These are phyloP conservation scores for Daphne laureola DNA, from an alignment of 441 rosid species.

Conservation along the genomic window DNA sequence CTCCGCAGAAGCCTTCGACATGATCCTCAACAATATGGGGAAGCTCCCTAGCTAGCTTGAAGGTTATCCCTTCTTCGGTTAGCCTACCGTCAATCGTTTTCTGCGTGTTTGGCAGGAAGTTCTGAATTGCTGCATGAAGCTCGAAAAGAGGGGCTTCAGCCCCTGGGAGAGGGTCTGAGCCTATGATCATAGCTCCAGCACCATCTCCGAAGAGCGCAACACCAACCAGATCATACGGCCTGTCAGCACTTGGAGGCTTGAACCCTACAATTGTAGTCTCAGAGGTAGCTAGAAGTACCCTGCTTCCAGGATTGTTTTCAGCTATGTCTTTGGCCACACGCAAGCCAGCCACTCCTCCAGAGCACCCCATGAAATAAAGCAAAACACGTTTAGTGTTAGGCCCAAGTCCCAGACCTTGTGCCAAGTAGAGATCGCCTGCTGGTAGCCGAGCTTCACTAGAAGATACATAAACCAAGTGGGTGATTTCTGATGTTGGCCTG, in stretches of 20 bases:
- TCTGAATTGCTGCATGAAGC: slow-evolving; percentile 81
- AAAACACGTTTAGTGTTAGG: slow-evolving; percentile 68
- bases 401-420: slow-evolving; percentile 69
- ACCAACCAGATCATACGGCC: slow-evolving; percentile 94
- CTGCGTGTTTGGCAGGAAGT: slow-evolving; percentile 75
- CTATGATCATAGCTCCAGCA: slow-evolving; percentile 82
- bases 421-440: slow-evolving; percentile 80
- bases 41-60: slow-evolving; percentile 82
- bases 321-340: slow-evolving; percentile 92
- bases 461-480: slow-evolving; percentile 86
- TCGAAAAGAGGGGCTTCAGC: slow-evolving; percentile 76
- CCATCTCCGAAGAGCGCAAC: slow-evolving; percentile 95
- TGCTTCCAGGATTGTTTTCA: slow-evolving; percentile 86
- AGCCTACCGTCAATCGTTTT: slow-evolving; percentile 76
- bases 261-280: slow-evolving; percentile 94
- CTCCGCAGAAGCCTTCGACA: slow-evolving; percentile 67
- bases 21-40: slow-evolving; percentile 88
- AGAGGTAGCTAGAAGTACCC: slow-evolving; percentile 77
- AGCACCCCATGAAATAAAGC: slow-evolving; percentile 87
- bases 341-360: slow-evolving; percentile 92
- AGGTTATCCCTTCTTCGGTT: slow-evolving; percentile 85
- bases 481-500: slow-evolving; percentile 67
- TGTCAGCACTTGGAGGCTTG: slow-evolving; percentile 73
- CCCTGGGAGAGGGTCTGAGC: slow-evolving; percentile 50
- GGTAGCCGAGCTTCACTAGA: slow-evolving; percentile 94